Evolutionary conservation across 352 stramenopile species (phyloP).

Genomic region (Pythium biforme): DNA sequence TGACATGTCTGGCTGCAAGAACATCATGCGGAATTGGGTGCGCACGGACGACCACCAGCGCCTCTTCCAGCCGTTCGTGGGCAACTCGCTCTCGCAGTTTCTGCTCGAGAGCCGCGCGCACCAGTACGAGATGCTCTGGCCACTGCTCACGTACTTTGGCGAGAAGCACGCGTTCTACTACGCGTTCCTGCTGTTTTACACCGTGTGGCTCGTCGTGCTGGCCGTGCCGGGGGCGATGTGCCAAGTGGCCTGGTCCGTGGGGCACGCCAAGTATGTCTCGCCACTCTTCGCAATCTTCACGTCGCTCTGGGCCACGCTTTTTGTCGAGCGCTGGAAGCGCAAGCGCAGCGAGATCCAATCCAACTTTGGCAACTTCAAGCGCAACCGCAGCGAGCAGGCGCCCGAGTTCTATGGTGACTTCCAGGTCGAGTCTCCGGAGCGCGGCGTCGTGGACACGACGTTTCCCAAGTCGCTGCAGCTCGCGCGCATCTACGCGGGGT

Average conservation of each 20-base stretch:
- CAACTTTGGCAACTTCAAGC: conserved; percentile 75
- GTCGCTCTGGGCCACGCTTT: conserved; percentile 79
- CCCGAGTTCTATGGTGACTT: conserved; percentile 73
- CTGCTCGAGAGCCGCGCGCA: conserved; percentile 55
- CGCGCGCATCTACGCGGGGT: conserved; percentile 52
- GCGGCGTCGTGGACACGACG: conserved; percentile 43
- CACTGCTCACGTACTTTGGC: conserved; percentile 77
- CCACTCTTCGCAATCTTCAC: conserved; percentile 74
- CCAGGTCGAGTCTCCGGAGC: conserved; percentile 48
- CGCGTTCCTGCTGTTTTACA: conserved; percentile 75
- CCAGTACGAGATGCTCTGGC: conserved; percentile 81
- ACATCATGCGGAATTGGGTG: conserved; percentile 66
- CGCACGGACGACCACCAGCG: conserved; percentile 29
- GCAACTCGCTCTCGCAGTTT: conserved; percentile 54
- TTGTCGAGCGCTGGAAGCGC: conserved; percentile 90
- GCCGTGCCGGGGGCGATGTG: conserved; percentile 46
- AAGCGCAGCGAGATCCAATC: conserved; percentile 79
- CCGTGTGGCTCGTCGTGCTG: conserved; percentile 62
- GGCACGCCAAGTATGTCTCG: conserved; percentile 33
- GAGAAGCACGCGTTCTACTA: conserved; percentile 84
- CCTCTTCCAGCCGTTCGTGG: conserved; percentile 59
- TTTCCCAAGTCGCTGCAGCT: conserved; percentile 67
- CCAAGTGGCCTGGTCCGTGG: conserved; percentile 44
- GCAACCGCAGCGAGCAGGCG: conserved; percentile 50
- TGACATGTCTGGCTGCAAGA: conserved; percentile 53